These are phyloP conservation scores for Suhomyces ambrosiae DNA, from an alignment of 1,139 yeast species.

Conservation along the genomic window DNA sequence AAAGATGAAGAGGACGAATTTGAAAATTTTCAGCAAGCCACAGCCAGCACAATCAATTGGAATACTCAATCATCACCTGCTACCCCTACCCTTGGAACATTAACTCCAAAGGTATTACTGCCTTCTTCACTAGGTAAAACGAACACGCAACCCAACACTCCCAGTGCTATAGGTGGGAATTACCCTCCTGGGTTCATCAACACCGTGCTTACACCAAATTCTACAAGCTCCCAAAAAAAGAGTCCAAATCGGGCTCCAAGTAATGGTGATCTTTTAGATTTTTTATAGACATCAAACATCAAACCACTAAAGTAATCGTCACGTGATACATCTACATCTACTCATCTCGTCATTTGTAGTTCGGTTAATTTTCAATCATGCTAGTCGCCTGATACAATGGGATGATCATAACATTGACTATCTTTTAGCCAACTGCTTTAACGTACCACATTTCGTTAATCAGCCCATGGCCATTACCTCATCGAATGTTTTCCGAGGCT, in stretches of 20 bases:
- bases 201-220: conserved; percentile 17
- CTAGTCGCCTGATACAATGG: too few relatives aligned
- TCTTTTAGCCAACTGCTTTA: neutral
- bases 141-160: neutral
- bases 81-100: neutral
- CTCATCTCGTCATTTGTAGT: too few relatives aligned
- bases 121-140: conserved; percentile 1
- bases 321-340: too few relatives aligned
- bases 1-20: conserved; percentile 32
- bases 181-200: conserved; percentile 37
- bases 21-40: conserved; percentile 35
- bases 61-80: conserved; percentile 5
- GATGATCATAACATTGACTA: too few relatives aligned
- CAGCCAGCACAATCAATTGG: conserved; percentile 24
- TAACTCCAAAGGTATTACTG: conserved; percentile 3
- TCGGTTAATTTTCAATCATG: too few relatives aligned
- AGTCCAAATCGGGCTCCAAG: neutral
- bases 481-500: conserved; percentile 3
- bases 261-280: conserved; percentile 10
- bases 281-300: conserved; percentile 6
- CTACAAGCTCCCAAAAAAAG: conserved; percentile 1
- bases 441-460: too few relatives aligned
- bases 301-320: neutral
- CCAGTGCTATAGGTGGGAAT: conserved; percentile 9
- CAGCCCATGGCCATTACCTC: neutral